Conservation (phyloP, 1,139 yeast species). For the Chernovozyma sophiae-reginae region DNA sequence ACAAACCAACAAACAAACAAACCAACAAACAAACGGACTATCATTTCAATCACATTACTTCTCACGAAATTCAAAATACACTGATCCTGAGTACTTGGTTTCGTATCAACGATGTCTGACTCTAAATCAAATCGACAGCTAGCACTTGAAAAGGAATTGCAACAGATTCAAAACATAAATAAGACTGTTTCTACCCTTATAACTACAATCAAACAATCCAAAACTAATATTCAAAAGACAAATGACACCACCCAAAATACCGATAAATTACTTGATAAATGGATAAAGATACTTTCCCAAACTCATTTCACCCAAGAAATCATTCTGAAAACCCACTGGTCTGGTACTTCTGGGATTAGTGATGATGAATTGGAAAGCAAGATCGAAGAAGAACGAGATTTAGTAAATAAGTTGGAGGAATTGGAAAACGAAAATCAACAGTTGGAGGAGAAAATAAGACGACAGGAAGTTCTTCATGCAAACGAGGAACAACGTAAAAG, state of each 20-base stretch:
- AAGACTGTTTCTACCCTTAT: conserved; percentile 26
- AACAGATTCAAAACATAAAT: conserved; percentile 31
- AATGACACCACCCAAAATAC: conserved; percentile 33
- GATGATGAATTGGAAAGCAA: conserved; percentile 18
- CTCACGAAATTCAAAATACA: too few species aligned
- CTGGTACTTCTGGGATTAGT: conserved; percentile 16
- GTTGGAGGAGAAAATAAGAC: conserved; percentile 22
- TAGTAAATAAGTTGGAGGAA: conserved; percentile 21
- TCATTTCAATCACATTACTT: too few species aligned
- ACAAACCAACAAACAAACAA: too few species aligned
- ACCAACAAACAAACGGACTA: too few species aligned
- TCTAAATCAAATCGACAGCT: conserved; percentile 17
- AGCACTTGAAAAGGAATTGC: conserved; percentile 37
- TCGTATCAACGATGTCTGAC: background rate
- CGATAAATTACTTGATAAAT: conserved; percentile 37
- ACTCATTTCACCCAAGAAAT: conserved; percentile 40
- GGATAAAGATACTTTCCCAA: conserved; percentile 46
- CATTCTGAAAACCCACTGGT: conserved; percentile 32
- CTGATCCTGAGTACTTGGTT: too few species aligned
- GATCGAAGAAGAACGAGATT: conserved; percentile 18
- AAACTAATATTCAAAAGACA: conserved; percentile 24
- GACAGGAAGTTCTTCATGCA: conserved; percentile 19
- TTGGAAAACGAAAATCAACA: conserved; percentile 27
- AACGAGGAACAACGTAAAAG: conserved; percentile 11
- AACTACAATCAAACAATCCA: conserved; percentile 24